Evolutionary conservation across 208 protist genomes (phyloP), one percentile per base, ranked within the genome.

Genomic region (Sergeia podlipaevii): DNA sequence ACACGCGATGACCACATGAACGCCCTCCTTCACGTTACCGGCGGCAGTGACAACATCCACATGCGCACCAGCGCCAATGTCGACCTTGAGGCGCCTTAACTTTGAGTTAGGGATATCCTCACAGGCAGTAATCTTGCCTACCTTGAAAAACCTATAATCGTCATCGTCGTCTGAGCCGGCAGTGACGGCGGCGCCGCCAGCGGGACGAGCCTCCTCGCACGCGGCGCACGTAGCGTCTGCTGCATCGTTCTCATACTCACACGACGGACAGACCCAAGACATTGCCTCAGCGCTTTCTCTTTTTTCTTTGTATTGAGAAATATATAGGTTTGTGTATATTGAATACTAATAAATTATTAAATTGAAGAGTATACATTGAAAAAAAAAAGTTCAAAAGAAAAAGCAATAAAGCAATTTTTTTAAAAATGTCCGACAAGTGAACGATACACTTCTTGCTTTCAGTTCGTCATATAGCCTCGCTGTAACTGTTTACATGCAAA

Each of bases 11-110:
- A 88, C 82, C 1, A 86, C 61, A n/a, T 53, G 59, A 10, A 61
- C 42, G 17, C 77, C 85, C 13, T 66, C 68, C 26, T 55, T 60
- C 8, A 87, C 85, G 48, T 91, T 93, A 21, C 74, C 63, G 5
- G 85, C 85, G 30, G 79, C 78, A 38, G 85, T 89, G 44, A 90
- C 81, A n/a, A 93, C 66, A 18, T 65, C 63, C 13, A 93, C 53
- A 18, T 65, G 55, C 33, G 54, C 60, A 3, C 26, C 73, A 0
- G 6, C 62, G 20, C 81, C 85, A 2, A 93, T 70, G 37, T 85
- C 54, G n/a, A 92, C 68, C 39, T 72, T 70, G n/a, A 93, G 69
- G 44, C 36, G 42, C 68, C 75, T 77, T 52, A 93, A 68, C 67
- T 82, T 89, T 15, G 70, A 67, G 52, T 73, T 73, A 8, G 80